Evolutionary conservation across 129 eudicot species (phyloP), one percentile per base, ranked within the genome.

Genomic region (Flaveria robusta): DNA sequence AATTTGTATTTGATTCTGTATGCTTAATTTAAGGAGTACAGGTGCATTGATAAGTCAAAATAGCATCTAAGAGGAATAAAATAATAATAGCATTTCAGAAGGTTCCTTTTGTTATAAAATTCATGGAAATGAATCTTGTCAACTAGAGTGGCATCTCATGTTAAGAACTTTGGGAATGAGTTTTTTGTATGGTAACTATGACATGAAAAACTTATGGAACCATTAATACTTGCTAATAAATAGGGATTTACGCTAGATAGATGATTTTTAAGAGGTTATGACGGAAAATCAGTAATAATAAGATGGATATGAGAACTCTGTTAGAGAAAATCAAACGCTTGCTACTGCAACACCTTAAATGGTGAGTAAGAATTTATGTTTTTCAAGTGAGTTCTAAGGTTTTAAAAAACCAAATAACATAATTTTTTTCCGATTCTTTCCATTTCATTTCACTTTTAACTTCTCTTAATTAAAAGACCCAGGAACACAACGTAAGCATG

Each of bases 11-110:
- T 23, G 79, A 80, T 80, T 66, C 59, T 67, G 9, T 65, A 80
- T 80, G 79, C 74, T 80, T 80, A 52, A 80, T 80, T 73, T 74
- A 80, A 80, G 79, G 79, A 80, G 79, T 74, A 80, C 83, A 46
- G 23, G 66, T 66, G 79, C 83, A 51, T 80, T 34, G 83, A 2
- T 73, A 80, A 80, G 74, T 77, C 84, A 79, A 80, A 82, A 85
- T 83, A 89, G 96, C 91, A 92, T 91, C 92, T 85, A 52, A 19
- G 59, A 39, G 15, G 60, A 68, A 76, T 82, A 85, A 78, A 79
- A 83, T 34, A 34, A 5, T 34, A 34, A 5, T 85, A 85, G 52
- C 64, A 56, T 59, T 72, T 77, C 64, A 49, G 83, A 87, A 79
- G 88, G 78, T 84, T 87, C 88, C 46, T 81, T 71, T 71, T 37